A percentile compares a stretch with the other conserved stretches of the same genome.
phyloP scores from a whole-genome alignment of 441 rosid species.

The Arabidopsis hybrid region DNA sequence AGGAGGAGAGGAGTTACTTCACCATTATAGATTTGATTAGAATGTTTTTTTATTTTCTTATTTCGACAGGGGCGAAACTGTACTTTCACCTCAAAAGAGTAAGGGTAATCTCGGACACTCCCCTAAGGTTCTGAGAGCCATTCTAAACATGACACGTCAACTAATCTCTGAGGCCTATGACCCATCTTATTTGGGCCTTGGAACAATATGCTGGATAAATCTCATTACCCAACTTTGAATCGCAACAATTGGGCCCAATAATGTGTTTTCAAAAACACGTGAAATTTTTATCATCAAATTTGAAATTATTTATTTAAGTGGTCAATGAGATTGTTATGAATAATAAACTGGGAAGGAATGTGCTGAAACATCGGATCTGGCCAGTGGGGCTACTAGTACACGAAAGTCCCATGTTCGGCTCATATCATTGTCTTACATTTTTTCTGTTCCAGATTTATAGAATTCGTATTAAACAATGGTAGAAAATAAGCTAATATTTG shows the following conservation, averaged over 20 bases:
- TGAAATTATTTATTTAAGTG: too few species aligned
- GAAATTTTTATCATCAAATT: too few species aligned
- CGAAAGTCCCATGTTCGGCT: constrained; percentile 40
- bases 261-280: too few species aligned
- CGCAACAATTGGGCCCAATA: neutral
- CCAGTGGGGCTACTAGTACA: constrained; percentile 26
- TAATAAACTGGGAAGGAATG: constrained; percentile 20
- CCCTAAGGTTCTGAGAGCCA: constrained; percentile 31
- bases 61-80: neutral
- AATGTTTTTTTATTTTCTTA: too few species aligned
- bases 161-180: neutral
- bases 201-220: neutral
- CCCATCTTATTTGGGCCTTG: constrained; percentile 6
- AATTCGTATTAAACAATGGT: too few species aligned
- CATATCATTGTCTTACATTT: constrained; percentile 34
- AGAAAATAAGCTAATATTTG: too few species aligned
- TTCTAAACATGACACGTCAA: constrained; percentile 35
- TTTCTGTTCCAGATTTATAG: neutral
- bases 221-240: neutral
- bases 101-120: constrained; percentile 30
- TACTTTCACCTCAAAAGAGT: neutral
- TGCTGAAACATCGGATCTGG: constrained; percentile 47
- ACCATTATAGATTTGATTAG: constrained; percentile 5
- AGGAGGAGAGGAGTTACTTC: neutral
- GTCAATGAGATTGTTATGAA: constrained; percentile 7